Conservation (phyloP, 2,329 filamentous ascomycete species). For the Leptographium wingfieldii region DNA sequence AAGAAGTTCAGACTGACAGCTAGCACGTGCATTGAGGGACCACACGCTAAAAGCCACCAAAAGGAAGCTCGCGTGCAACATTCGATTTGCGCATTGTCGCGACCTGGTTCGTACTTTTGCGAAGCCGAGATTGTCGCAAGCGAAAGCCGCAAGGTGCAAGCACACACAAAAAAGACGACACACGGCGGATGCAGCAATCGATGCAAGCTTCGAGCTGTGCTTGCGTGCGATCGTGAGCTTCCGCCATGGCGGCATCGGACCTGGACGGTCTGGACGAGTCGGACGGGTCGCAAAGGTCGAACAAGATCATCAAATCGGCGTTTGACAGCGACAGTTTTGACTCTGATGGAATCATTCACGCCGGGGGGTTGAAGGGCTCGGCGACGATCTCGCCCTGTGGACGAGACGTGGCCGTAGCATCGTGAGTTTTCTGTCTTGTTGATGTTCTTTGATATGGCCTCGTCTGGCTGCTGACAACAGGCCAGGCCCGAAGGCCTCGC, state of each 20-base stretch:
- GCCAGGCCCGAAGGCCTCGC: conserved; percentile 67
- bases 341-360: conserved; percentile 69
- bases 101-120: not conserved
- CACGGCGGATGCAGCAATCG: not conserved
- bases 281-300: conserved; percentile 41
- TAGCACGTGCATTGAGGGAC: not conserved
- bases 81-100: not conserved
- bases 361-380: conserved; percentile 71
- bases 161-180: not conserved
- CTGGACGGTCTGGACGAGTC: conserved; percentile 13
- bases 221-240: no score
- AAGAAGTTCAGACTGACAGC: not conserved
- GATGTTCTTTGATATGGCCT: no score
- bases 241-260: conserved; percentile 33
- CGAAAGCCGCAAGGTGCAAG: not conserved
- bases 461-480: not conserved
- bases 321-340: conserved; percentile 84
- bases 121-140: not conserved
- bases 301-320: conserved; percentile 51
- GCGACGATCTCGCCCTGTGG: conserved; percentile 88
- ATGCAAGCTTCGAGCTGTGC: not conserved
- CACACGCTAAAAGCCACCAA: not conserved
- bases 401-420: conserved; percentile 79
- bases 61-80: not conserved
- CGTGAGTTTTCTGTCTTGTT: conserved; percentile 30